Conservation (phyloP, 2,329 filamentous ascomycete genomes). For the Aspergillus fructus region DNA sequence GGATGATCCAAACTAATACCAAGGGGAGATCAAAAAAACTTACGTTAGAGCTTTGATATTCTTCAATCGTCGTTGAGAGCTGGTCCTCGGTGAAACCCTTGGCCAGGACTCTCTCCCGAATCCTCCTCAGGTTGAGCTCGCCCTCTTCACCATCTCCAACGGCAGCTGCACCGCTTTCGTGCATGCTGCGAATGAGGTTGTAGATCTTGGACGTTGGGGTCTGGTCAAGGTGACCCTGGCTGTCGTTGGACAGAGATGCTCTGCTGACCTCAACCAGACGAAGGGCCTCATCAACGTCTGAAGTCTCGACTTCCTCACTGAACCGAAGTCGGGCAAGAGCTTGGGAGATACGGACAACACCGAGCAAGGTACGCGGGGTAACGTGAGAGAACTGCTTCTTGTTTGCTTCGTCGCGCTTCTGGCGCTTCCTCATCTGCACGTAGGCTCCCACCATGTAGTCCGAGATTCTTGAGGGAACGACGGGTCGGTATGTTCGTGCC, state of each 20-base stretch:
- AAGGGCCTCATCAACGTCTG: conserved; percentile 94
- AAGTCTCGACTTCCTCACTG: conserved; percentile 76
- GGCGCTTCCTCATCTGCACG: conserved; percentile 87
- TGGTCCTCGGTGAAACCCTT: conserved; percentile 98
- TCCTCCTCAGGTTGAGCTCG: conserved; percentile 82
- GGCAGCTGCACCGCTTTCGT: conserved; percentile 76
- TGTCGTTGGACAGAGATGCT: conserved; percentile 78
- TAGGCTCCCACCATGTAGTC: conserved; percentile 98
- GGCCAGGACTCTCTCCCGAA: conserved; percentile 86
- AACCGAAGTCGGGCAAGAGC: conserved; percentile 91
- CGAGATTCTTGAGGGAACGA: conserved; percentile 78
- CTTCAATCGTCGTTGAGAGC: conserved; percentile 79
- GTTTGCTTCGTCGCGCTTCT: conserved; percentile 84
- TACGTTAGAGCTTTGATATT: conserved; percentile 86
- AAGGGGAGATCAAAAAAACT: conserved; percentile 47
- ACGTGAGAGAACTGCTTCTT: conserved; percentile 94
- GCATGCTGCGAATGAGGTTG: conserved; percentile 85
- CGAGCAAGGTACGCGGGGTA: conserved; percentile 87
- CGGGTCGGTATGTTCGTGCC: conserved; percentile 83
- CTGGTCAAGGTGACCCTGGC: conserved; percentile 62
- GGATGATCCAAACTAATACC: conserved; percentile 9
- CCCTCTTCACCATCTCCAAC: conserved; percentile 71
- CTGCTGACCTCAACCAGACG: conserved; percentile 91
- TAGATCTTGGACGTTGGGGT: conserved; percentile 90
- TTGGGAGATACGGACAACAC: conserved; percentile 88